Conservation (phyloP, 352 stramenopile species). For the Phytopythium helicoides region DNA sequence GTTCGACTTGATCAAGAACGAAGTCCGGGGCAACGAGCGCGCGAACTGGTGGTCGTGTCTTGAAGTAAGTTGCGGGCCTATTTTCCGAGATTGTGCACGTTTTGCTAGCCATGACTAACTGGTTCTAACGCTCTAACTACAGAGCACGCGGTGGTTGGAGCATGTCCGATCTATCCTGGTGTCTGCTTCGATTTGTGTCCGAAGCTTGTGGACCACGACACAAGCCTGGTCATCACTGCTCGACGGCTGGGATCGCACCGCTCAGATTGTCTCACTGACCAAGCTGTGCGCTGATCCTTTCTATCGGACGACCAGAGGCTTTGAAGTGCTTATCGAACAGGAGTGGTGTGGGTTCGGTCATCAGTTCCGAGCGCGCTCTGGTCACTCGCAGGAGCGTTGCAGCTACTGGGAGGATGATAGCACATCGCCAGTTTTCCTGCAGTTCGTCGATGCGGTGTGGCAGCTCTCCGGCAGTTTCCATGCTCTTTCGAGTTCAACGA, state of each 20-base stretch:
- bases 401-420: constrained; percentile 94
- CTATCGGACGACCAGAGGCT: constrained; percentile 96
- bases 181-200: constrained; percentile 92
- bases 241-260: constrained; percentile 98
- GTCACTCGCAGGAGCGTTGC: constrained; percentile 49
- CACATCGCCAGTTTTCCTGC: constrained; percentile 98
- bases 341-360: constrained; percentile 99
- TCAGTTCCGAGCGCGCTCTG: constrained; percentile 94
- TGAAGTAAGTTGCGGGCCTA: constrained; percentile 33
- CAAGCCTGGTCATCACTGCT: constrained; percentile 98
- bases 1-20: constrained; percentile 84
- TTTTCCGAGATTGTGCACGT: no score
- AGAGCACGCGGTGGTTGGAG: constrained; percentile 80
- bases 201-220: constrained; percentile 83
- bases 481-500: constrained; percentile 98
- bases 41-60: constrained; percentile 80
- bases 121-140: no score
- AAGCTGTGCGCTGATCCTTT: constrained; percentile 97
- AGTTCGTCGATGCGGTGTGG: constrained; percentile 98
- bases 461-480: constrained; percentile 97
- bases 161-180: constrained; percentile 76
- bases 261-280: constrained; percentile 93
- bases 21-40: constrained; percentile 73
- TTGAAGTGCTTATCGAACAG: constrained; percentile 97
- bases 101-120: no score